A percentile compares a stretch with the other conserved stretches of the same genome.
These are phyloP conservation scores for Paramecium pentaurelia DNA, from an alignment of 73 alveolate genomes.

Conservation along the genomic window DNA sequence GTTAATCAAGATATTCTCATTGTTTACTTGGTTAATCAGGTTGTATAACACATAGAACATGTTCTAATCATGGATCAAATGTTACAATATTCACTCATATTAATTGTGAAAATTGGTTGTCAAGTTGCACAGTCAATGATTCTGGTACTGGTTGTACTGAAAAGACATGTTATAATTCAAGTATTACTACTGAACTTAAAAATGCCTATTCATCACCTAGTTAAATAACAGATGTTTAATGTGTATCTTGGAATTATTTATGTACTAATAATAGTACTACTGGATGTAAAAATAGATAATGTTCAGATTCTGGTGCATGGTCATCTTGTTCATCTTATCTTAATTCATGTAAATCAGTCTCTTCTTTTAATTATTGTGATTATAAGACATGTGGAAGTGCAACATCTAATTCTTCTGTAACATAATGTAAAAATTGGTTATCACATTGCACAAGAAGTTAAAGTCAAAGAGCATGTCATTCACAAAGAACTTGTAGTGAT, in stretches of 20 bases:
- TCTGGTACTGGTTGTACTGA: neutral
- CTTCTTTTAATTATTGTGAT: neutral
- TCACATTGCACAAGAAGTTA: neutral
- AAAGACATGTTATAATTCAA: neutral
- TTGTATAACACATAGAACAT: neutral
- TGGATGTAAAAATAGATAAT: neutral
- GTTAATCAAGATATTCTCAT: neutral
- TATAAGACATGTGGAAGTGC: neutral
- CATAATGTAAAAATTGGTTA: neutral
- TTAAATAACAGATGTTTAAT: neutral
- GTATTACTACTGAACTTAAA: neutral
- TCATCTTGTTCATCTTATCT: neutral
- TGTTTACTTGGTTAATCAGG: neutral
- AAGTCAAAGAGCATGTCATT: neutral
- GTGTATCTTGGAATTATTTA: neutral
- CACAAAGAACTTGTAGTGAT: neutral
- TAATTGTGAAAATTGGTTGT: neutral
- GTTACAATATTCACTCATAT: neutral
- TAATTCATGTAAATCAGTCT: neutral
- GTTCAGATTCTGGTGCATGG: neutral
- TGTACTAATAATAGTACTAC: neutral
- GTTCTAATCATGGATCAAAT: neutral
- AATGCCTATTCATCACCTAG: neutral
- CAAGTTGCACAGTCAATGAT: neutral
- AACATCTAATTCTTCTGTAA: neutral